Percentiles rank a stretch among this genome's conserved stretches.
Conservation (phyloP, 2,329 filamentous ascomycete species). For the Colletotrichum coccodes region DNA sequence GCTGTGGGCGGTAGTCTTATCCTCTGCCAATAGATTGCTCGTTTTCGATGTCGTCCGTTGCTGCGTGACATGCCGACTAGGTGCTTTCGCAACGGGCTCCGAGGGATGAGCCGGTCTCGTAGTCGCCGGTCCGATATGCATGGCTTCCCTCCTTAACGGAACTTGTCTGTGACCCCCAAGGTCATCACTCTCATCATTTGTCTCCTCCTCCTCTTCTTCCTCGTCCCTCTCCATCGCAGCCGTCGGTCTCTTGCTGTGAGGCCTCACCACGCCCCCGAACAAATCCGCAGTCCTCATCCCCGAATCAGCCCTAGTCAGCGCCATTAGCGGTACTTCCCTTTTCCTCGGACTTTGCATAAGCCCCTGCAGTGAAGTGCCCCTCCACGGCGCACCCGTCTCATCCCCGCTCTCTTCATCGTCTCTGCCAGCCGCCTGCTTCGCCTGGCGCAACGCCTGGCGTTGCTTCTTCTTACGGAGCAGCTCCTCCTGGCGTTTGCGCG, state of each 20-base stretch:
- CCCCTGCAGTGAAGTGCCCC: constrained; percentile 49
- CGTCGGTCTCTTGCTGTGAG: constrained; percentile 26
- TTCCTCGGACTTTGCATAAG: constrained; percentile 55
- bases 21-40: not conserved
- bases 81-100: not conserved
- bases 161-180: not conserved
- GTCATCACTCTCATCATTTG: constrained; percentile 29
- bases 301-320: constrained; percentile 37
- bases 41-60: not conserved
- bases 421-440: constrained; percentile 30
- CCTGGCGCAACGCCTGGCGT: constrained; percentile 39
- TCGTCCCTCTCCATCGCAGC: constrained; percentile 14
- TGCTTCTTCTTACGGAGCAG: constrained; percentile 48
- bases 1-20: not conserved
- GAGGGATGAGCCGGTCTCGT: not conserved
- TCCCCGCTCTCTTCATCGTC: constrained; percentile 43
- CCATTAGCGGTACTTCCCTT: constrained; percentile 37
- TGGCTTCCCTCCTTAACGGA: not conserved
- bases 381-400: constrained; percentile 39
- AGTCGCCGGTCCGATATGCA: no score
- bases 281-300: constrained; percentile 42
- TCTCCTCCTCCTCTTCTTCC: not conserved
- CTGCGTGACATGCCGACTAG: not conserved
- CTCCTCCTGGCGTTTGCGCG: constrained; percentile 47
- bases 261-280: constrained; percentile 29